phyloP scores from a whole-genome alignment of 1,139 yeast genomes.

The Taiozyma sp. region DNA sequence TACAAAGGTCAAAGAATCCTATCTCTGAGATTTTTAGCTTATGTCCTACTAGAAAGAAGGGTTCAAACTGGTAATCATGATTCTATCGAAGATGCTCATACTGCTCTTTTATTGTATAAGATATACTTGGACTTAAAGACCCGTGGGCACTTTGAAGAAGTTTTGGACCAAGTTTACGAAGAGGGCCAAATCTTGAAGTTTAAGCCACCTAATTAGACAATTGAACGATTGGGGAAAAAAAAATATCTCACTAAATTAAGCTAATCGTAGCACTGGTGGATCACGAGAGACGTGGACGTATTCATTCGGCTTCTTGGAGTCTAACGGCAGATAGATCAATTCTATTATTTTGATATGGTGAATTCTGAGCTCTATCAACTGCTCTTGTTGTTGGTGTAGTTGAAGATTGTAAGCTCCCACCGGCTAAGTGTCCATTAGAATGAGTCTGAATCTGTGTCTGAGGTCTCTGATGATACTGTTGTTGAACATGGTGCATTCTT shows the following conservation, averaged over 20 bases:
- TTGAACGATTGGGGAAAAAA: conserved; percentile 4
- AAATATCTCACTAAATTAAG: neutral
- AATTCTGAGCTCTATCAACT: conserved; percentile 18
- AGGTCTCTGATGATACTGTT: conserved; percentile 6
- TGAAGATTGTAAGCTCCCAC: conserved; percentile 11
- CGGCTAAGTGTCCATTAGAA: conserved; percentile 2
- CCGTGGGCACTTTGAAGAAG: conserved; percentile 53
- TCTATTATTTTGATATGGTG: conserved; percentile 16
- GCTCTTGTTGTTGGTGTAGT: conserved; percentile 20
- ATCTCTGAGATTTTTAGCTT: conserved; percentile 85
- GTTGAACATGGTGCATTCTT: conserved; percentile 1
- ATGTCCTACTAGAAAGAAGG: conserved; percentile 62
- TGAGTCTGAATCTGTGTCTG: conserved; percentile 7
- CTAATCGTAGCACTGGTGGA: neutral
- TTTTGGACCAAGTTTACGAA: conserved; percentile 60
- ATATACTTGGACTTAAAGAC: conserved; percentile 59
- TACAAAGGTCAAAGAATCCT: conserved; percentile 68
- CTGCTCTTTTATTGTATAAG: conserved; percentile 75
- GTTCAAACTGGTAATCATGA: conserved; percentile 96
- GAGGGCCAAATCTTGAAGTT: conserved; percentile 67
- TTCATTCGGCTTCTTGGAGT: conserved; percentile 14
- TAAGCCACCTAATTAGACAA: conserved; percentile 43
- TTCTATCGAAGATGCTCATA: conserved; percentile 91
- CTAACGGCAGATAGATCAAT: conserved; percentile 23
- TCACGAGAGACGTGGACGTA: conserved; percentile 10